These are phyloP conservation scores for Lipomyces japonicus DNA, from an alignment of 805 yeast species.

Conservation along the genomic window DNA sequence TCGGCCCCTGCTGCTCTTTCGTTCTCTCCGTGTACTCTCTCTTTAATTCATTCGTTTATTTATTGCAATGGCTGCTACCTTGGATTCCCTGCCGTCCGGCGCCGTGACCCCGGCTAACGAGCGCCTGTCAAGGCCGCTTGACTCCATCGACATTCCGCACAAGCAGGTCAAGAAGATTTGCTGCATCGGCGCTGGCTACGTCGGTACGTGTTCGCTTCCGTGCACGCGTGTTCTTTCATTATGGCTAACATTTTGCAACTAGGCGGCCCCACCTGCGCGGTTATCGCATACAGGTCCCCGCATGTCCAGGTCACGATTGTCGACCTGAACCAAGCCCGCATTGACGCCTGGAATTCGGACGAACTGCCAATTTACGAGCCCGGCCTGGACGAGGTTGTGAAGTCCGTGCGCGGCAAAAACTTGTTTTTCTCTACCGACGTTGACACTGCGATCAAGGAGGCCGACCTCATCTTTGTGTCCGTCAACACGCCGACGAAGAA, in stretches of 20 bases:
- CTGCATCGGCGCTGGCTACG: slow-evolving; percentile 37
- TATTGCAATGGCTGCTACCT: slow-evolving; percentile 4
- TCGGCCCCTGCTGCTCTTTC: slow-evolving; percentile 2
- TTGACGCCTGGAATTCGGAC: slow-evolving; percentile 36
- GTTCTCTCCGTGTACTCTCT: background rate
- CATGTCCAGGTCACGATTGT: slow-evolving; percentile 34
- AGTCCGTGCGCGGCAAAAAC: slow-evolving; percentile 32
- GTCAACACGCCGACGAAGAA: slow-evolving; percentile 37
- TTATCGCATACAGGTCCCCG: slow-evolving; percentile 33
- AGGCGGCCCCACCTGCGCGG: slow-evolving; percentile 37
- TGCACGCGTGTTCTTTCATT: background rate
- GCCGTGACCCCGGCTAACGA: slow-evolving; percentile 23
- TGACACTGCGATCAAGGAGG: slow-evolving; percentile 33
- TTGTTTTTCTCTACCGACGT: slow-evolving; percentile 35
- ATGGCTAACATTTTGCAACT: background rate
- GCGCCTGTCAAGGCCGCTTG: slow-evolving; percentile 24
- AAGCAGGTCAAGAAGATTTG: slow-evolving; percentile 32
- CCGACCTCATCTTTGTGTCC: slow-evolving; percentile 35
- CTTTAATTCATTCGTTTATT: background rate
- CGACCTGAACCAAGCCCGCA: slow-evolving; percentile 33
- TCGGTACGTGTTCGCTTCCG: slow-evolving; percentile 22
- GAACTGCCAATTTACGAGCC: slow-evolving; percentile 36
- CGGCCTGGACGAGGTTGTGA: slow-evolving; percentile 34
- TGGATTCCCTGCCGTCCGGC: slow-evolving; percentile 11
- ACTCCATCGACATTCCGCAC: slow-evolving; percentile 23